Percentiles rank a stretch among this genome's conserved stretches.
Conservation (phyloP, 1,139 yeast species). For the Suhomyces coccinellae region DNA sequence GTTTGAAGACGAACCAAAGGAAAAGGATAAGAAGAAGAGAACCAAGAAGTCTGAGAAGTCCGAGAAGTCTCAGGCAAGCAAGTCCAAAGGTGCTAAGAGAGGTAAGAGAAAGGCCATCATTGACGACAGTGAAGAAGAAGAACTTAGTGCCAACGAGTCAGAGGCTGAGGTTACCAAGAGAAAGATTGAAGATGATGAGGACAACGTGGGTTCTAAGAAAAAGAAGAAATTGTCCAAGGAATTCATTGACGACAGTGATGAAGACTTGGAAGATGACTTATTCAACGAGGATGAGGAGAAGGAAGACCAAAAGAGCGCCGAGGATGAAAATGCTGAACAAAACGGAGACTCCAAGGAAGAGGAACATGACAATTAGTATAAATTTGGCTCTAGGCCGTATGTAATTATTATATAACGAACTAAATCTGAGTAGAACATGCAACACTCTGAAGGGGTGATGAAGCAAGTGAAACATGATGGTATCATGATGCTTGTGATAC, state of each 20-base stretch:
- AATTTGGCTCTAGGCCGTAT: slow-evolving; percentile 1
- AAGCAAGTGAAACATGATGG: too few relatives aligned
- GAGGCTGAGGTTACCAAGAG: slow-evolving; percentile 14
- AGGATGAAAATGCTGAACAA: slow-evolving; percentile 15
- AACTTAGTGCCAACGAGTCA: slow-evolving; percentile 11
- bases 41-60: slow-evolving; percentile 19
- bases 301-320: slow-evolving; percentile 7
- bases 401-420: slow-evolving; percentile 3
- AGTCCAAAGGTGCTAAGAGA: slow-evolving; percentile 11
- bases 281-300: slow-evolving; percentile 17
- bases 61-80: slow-evolving; percentile 3
- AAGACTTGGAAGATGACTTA: slow-evolving; percentile 35
- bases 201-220: slow-evolving; percentile 24
- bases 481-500: too few relatives aligned
- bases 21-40: slow-evolving; percentile 21
- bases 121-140: slow-evolving; percentile 25
- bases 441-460: too few relatives aligned
- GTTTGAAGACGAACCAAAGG: slow-evolving; percentile 23
- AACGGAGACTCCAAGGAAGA: slow-evolving; percentile 18
- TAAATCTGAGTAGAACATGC: neutral
- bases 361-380: slow-evolving; percentile 19
- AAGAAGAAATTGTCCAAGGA: slow-evolving; percentile 47
- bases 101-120: slow-evolving; percentile 25
- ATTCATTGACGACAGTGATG: slow-evolving; percentile 56
- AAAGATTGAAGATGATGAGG: slow-evolving; percentile 18